Base-by-base conservation (phyloP, 2,329 filamentous ascomycete species). In the Scortechinia acanthostroma region DNA sequence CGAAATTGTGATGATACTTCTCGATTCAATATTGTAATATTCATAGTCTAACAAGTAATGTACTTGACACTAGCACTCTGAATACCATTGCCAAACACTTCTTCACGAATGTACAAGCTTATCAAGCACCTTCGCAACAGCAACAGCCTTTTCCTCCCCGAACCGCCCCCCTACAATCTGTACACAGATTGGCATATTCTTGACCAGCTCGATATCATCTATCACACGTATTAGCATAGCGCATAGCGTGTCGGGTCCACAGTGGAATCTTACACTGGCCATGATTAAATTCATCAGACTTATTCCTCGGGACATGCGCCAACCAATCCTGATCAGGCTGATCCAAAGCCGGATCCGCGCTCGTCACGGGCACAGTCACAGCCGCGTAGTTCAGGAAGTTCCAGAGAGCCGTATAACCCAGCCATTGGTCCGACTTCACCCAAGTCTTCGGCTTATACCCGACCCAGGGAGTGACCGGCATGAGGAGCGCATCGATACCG, bases 111-210 rank as follows among this genome's bases (percentile, higher is more conserved):
- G 46, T 37, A 57, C 49, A 2, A 57, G 47, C 22, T 55, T 47
- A 16, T 59, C 55, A 43, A 63, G 53, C 2, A 58, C 55, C 45
- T 60, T 61, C 0, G 58, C 60, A 4, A 60, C 53, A 19, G 55
- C 53, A 42, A 63, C 48, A 21, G 53, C 56, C 25, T 56, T 61
- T 48, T 63, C 60, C 21, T 63, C 60, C 5, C 58, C 58, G 44
- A 58, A 57, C 33, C 56, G 52, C 1, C 58, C 58, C 1, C 55
- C 56, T 2, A 63, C 54, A 37, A 63, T 50, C 47, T 63, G 60
- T 16, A 63, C 46, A 3, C 59, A 53, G 15, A 63, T 55, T 10
- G 60, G 60, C 55, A 62, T 58, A 20, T 55, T 55, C 21, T 60
- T 49, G 2, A 62, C 53, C 1, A 62, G 43, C 16, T 61, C 44